Evolutionary conservation across 2,329 filamentous ascomycete species (phyloP).

Genomic region (Reticulascus tulasneorum): DNA sequence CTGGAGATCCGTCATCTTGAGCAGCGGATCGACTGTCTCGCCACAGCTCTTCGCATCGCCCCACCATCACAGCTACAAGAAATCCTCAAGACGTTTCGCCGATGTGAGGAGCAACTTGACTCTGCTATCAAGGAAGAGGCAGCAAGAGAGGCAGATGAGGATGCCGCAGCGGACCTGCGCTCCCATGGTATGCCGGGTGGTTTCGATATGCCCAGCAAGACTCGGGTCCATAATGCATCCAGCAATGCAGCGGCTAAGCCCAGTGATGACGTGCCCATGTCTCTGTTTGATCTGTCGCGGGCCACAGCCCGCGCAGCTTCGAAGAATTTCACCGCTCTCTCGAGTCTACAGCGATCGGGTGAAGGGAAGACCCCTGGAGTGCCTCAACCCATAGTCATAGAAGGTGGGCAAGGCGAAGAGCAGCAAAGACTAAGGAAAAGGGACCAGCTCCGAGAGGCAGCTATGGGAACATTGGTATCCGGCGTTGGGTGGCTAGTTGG

Average conservation of each 20-base stretch:
- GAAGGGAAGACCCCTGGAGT: slow-evolving; percentile 18
- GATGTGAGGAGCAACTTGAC: slow-evolving; percentile 75
- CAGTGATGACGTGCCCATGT: slow-evolving; percentile 58
- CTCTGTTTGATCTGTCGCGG: slow-evolving; percentile 60
- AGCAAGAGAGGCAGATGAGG: slow-evolving; percentile 66
- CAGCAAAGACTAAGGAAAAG: slow-evolving; percentile 58
- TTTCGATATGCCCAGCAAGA: slow-evolving; percentile 37
- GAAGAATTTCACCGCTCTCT: slow-evolving; percentile 53
- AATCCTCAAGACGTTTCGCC: slow-evolving; percentile 69
- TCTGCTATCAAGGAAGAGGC: slow-evolving; percentile 62
- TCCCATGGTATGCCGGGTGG: slow-evolving; percentile 52
- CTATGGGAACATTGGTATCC: slow-evolving; percentile 62
- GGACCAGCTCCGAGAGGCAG: slow-evolving; percentile 65
- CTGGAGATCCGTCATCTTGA: slow-evolving; percentile 67
- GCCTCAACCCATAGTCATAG: slow-evolving; percentile 2
- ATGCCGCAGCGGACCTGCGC: slow-evolving; percentile 58
- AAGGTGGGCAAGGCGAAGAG: slow-evolving; percentile 14
- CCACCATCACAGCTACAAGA: slow-evolving; percentile 67
- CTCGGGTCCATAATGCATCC: slow-evolving; percentile 29
- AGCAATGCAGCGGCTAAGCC: slow-evolving; percentile 39
- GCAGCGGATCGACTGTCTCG: slow-evolving; percentile 76
- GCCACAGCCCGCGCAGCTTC: slow-evolving; percentile 58
- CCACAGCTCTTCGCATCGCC: slow-evolving; percentile 70
- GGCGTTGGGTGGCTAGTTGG: slow-evolving; percentile 66
- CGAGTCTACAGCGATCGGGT: slow-evolving; percentile 42